phyloP scores from a whole-genome alignment of 805 yeast species.

The Ogataea nitratoaversa region DNA sequence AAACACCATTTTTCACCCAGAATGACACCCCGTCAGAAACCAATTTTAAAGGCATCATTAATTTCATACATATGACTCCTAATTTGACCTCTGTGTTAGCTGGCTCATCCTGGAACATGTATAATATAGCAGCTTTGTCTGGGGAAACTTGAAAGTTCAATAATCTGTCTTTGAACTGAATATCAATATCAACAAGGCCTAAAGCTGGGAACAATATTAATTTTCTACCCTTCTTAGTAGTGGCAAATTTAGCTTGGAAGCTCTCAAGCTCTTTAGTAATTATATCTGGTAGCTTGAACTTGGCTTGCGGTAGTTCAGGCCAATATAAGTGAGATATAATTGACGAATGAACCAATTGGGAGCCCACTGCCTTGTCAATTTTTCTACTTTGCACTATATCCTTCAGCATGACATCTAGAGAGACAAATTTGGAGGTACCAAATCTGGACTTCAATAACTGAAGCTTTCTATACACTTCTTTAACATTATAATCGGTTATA shows the following conservation, averaged over 20 bases:
- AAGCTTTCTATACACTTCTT: constrained; percentile 40
- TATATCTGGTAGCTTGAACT: constrained; percentile 45
- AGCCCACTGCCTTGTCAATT: constrained; percentile 35
- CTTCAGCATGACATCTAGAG: constrained; percentile 78
- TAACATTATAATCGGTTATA: constrained; percentile 36
- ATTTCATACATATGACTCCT: constrained; percentile 31
- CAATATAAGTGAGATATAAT: constrained; percentile 78
- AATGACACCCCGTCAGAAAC: constrained; percentile 41
- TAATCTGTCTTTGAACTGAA: constrained; percentile 45
- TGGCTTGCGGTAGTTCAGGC: constrained; percentile 52
- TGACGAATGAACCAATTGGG: constrained; percentile 44
- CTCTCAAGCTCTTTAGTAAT: constrained; percentile 38
- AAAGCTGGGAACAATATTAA: constrained; percentile 52
- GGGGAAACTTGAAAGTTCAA: constrained; percentile 52
- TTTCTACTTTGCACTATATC: constrained; percentile 59
- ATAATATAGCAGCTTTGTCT: constrained; percentile 59
- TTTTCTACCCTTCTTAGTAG: constrained; percentile 51
- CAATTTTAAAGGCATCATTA: constrained; percentile 40
- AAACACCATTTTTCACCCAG: constrained; percentile 62
- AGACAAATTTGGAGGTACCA: constrained; percentile 61
- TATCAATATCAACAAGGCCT: constrained; percentile 59
- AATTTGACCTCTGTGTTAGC: constrained; percentile 22
- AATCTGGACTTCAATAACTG: constrained; percentile 56
- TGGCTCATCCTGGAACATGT: constrained; percentile 22
- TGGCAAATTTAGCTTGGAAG: constrained; percentile 40